These are phyloP conservation scores for Backusella circina DNA, from an alignment of 192 early-diverging fungal species.

Conservation along the genomic window DNA sequence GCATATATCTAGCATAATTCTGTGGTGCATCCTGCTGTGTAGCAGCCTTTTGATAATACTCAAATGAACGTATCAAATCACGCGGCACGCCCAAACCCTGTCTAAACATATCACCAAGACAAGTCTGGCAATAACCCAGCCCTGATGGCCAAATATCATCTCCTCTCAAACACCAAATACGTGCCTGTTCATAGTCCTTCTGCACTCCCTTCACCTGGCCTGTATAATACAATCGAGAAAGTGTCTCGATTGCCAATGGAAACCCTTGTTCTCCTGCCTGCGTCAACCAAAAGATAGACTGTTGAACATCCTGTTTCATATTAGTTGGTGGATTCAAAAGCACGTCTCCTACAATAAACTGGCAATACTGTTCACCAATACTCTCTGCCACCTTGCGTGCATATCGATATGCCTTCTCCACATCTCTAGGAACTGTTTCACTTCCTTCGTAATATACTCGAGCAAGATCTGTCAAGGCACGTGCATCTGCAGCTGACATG, in stretches of 20 bases:
- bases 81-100: slow-evolving; percentile 25
- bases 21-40: slow-evolving; percentile 34
- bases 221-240: slow-evolving; percentile 24
- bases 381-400: slow-evolving; percentile 24
- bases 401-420: slow-evolving; percentile 28
- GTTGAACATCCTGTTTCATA: slow-evolving; percentile 17
- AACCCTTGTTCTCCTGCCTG: slow-evolving; percentile 33
- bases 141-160: slow-evolving; percentile 35
- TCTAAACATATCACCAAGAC: slow-evolving; percentile 29
- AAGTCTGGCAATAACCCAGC: slow-evolving; percentile 32
- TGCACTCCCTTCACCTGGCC: slow-evolving; percentile 10
- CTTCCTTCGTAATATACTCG: slow-evolving; percentile 29
- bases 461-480: slow-evolving; percentile 27
- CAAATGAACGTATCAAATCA: slow-evolving; percentile 19
- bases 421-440: slow-evolving; percentile 13
- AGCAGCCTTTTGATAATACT: slow-evolving; percentile 35
- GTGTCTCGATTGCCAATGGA: slow-evolving; percentile 29
- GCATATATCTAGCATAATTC: slow-evolving; percentile 29
- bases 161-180: slow-evolving; percentile 26
- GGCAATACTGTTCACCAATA: slow-evolving; percentile 30
- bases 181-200: slow-evolving; percentile 21
- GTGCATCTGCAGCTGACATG: slow-evolving; percentile 15
- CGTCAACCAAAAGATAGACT: slow-evolving; percentile 27
- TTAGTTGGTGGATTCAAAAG: slow-evolving; percentile 5
- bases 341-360: slow-evolving; percentile 30